phyloP scores from a whole-genome alignment of 805 yeast species.

The Candida succiphila region DNA sequence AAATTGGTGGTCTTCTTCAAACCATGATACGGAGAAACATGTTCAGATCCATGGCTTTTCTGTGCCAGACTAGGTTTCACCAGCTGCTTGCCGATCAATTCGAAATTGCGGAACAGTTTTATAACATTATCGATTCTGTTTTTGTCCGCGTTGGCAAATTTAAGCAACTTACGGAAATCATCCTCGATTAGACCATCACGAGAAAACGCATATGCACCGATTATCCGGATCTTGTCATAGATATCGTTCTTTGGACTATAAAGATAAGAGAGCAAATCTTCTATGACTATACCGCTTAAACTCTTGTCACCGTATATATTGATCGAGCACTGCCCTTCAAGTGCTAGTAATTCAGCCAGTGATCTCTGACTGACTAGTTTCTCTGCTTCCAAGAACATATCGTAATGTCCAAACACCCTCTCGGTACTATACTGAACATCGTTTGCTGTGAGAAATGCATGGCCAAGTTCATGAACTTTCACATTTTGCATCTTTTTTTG shows the following conservation, averaged over 20 bases:
- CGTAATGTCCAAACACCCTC: slow-evolving; percentile 18
- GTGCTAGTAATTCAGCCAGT: slow-evolving; percentile 65
- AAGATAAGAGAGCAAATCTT: slow-evolving; percentile 48
- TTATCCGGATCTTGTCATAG: slow-evolving; percentile 65
- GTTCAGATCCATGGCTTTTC: slow-evolving; percentile 29
- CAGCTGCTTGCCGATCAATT: slow-evolving; percentile 21
- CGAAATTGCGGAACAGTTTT: slow-evolving; percentile 47
- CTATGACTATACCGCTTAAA: slow-evolving; percentile 42
- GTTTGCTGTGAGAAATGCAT: slow-evolving; percentile 18
- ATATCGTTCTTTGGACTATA: slow-evolving; percentile 17
- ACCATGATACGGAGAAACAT: slow-evolving; percentile 44
- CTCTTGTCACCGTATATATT: slow-evolving; percentile 58
- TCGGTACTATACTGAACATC: slow-evolving; percentile 14
- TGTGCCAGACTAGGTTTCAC: slow-evolving; percentile 28
- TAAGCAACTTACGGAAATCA: slow-evolving; percentile 63
- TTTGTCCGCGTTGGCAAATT: slow-evolving; percentile 31
- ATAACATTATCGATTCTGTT: slow-evolving; percentile 27
- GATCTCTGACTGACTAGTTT: slow-evolving; percentile 43
- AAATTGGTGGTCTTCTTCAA: slow-evolving; percentile 17
- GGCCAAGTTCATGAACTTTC: slow-evolving; percentile 14
- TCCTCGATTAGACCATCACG: slow-evolving; percentile 72
- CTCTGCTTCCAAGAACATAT: slow-evolving; percentile 49
- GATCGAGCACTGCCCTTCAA: slow-evolving; percentile 77
- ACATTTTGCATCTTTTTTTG: slow-evolving; percentile 4
- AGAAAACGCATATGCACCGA: slow-evolving; percentile 65